A percentile compares a stretch with the other conserved stretches of the same genome.
These are phyloP conservation scores for Sesbania bispinosa DNA, from an alignment of 306 rosid genomes.

Conservation along the genomic window DNA sequence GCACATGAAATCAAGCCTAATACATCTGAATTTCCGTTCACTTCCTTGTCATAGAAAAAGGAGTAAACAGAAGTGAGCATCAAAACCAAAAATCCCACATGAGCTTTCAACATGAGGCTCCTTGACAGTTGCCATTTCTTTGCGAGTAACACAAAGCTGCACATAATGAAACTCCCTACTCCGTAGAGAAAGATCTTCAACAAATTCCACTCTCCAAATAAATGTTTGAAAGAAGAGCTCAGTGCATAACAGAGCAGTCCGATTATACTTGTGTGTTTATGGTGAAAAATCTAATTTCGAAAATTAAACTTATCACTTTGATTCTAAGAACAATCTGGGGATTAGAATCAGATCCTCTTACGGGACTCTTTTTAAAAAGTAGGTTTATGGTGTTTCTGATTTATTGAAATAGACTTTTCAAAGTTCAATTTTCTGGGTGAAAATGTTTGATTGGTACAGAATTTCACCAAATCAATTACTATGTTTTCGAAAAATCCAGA, in stretches of 20 bases:
- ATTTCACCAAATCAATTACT: no score
- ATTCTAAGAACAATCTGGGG: no score
- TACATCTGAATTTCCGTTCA: slow-evolving; percentile 9
- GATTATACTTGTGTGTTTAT: not conserved
- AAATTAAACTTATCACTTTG: no score
- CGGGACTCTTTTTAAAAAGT: no score
- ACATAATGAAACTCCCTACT: not conserved
- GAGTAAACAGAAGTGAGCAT: slow-evolving; percentile 13
- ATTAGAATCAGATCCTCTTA: no score
- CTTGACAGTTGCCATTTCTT: not conserved
- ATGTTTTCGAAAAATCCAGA: no score
- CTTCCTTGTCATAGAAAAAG: not conserved
- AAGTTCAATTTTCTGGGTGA: no score
- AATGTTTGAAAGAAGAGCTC: not conserved
- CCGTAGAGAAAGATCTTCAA: not conserved
- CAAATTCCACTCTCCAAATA: slow-evolving; percentile 5
- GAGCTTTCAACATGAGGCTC: not conserved
- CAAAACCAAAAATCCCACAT: not conserved
- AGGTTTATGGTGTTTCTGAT: no score
- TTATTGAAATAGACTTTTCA: no score
- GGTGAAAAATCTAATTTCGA: no score
- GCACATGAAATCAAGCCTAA: not conserved
- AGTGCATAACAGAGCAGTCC: not conserved
- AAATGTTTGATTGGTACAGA: no score
- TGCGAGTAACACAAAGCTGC: not conserved